Evolutionary conservation across 2,329 filamentous ascomycete genomes (phyloP).

Genomic region (Trichoderma sp.): DNA sequence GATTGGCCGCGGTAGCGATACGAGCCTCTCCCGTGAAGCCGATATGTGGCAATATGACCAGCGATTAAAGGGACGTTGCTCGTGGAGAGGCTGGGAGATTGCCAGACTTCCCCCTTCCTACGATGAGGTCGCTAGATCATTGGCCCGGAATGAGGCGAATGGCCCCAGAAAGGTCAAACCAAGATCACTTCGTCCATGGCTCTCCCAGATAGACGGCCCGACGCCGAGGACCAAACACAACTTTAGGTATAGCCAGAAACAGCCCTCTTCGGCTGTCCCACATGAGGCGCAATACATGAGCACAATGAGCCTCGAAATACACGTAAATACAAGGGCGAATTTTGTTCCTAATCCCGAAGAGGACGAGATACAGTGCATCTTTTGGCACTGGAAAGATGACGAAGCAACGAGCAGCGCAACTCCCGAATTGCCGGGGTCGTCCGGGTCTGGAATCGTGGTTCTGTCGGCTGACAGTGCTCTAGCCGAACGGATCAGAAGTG

Average conservation of each 20-base stretch:
- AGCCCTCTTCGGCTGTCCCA: conserved; percentile 72
- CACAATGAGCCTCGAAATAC: conserved; percentile 89
- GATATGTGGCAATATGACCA: conserved; percentile 56
- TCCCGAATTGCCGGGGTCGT: conserved; percentile 46
- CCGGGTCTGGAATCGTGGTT: conserved; percentile 70
- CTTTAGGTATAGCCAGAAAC: conserved; percentile 82
- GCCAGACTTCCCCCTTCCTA: conserved; percentile 69
- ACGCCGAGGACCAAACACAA: conserved; percentile 81
- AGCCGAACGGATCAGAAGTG: conserved; percentile 62
- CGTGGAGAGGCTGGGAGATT: conserved; percentile 71
- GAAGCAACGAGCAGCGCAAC: conserved; percentile 51
- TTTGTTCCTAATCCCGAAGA: conserved; percentile 86
- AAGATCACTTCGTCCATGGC: conserved; percentile 35
- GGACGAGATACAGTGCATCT: conserved; percentile 84
- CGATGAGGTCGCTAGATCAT: conserved; percentile 70
- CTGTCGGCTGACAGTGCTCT: conserved; percentile 65
- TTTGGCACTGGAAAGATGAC: conserved; percentile 85
- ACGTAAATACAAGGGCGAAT: conserved; percentile 81
- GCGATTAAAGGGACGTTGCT: conserved; percentile 55
- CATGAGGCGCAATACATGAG: conserved; percentile 95
- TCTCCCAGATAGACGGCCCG: conserved; percentile 87
- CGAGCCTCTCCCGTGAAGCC: conserved; percentile 48
- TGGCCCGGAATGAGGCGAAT: not conserved
- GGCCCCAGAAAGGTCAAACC: conserved; percentile 23
- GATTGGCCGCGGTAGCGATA: not conserved